Evolutionary conservation across 2,329 filamentous ascomycete genomes (phyloP).

Genomic region (Rhytidhysteron rufulum): DNA sequence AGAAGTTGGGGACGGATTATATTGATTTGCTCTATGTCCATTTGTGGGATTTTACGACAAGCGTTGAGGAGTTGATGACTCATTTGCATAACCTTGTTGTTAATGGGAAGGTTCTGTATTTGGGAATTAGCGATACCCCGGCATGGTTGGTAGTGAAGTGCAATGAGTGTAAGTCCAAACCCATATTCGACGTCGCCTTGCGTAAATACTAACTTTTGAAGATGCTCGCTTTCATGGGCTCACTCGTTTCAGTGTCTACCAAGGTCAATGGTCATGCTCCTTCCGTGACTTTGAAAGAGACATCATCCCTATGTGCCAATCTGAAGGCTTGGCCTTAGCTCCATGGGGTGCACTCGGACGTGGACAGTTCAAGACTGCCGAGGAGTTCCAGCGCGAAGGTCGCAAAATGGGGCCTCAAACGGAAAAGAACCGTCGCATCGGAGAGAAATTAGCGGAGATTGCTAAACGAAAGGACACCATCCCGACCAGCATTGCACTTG

Average conservation of each 20-base stretch:
- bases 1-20: conserved; percentile 37
- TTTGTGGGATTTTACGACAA: conserved; percentile 38
- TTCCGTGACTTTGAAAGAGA: conserved; percentile 62
- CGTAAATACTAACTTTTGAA: no score
- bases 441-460: conserved; percentile 57
- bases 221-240: conserved; percentile 63
- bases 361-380: no score
- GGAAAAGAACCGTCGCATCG: conserved; percentile 53
- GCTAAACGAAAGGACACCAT: conserved; percentile 53
- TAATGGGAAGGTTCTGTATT: conserved; percentile 20
- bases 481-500: conserved; percentile 61
- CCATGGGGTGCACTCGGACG: conserved; percentile 48
- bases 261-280: conserved; percentile 56
- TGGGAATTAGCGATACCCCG: conserved; percentile 19
- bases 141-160: conserved; percentile 33
- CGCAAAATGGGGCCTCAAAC: conserved; percentile 42
- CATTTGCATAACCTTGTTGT: conserved; percentile 31
- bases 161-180: no score
- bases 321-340: conserved; percentile 56
- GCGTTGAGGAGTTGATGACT: conserved; percentile 35
- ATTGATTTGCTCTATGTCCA: conserved; percentile 40
- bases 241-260: conserved; percentile 62
- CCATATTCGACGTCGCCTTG: no score
- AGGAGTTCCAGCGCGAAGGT: conserved; percentile 36
- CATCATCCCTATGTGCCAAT: conserved; percentile 57